Evolutionary conservation across 306 rosid genomes (phyloP).

Genomic region (Dalbergia oliveri): DNA sequence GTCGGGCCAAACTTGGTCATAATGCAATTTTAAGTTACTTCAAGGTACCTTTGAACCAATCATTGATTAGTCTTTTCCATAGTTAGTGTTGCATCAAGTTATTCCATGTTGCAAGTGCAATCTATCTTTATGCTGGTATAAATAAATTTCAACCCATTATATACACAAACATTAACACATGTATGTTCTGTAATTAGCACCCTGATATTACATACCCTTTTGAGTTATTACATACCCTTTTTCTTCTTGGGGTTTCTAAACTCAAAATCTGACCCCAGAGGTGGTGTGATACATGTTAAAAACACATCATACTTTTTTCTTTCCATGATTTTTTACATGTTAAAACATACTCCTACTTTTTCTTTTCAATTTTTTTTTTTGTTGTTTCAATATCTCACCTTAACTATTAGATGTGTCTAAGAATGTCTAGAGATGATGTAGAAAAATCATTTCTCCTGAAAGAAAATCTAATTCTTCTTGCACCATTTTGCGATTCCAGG

Average conservation of each 20-base stretch:
- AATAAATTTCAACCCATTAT: neutral
- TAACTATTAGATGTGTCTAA: neutral
- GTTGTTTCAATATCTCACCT: neutral
- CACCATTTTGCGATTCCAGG: constrained; percentile 58
- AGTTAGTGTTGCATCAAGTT: neutral
- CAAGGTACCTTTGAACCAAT: neutral
- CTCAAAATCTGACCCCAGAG: constrained; percentile 27
- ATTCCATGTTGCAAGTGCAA: neutral
- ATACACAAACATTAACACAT: neutral
- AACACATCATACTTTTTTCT: too few species aligned
- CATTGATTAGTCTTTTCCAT: too few species aligned
- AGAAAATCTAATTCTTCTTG: neutral
- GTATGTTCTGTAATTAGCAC: constrained; percentile 1
- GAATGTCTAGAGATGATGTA: too few species aligned
- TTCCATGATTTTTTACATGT: too few species aligned
- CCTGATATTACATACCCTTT: neutral
- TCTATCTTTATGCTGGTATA: neutral
- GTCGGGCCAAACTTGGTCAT: neutral
- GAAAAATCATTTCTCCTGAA: neutral
- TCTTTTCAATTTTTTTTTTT: neutral
- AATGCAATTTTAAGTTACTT: neutral
- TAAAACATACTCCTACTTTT: too few species aligned
- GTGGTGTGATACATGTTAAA: too few species aligned
- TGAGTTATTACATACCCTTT: too few species aligned
- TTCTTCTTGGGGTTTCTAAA: neutral